phyloP scores from a whole-genome alignment of 805 yeast genomes.

The Saccharomycopsis amapae region DNA sequence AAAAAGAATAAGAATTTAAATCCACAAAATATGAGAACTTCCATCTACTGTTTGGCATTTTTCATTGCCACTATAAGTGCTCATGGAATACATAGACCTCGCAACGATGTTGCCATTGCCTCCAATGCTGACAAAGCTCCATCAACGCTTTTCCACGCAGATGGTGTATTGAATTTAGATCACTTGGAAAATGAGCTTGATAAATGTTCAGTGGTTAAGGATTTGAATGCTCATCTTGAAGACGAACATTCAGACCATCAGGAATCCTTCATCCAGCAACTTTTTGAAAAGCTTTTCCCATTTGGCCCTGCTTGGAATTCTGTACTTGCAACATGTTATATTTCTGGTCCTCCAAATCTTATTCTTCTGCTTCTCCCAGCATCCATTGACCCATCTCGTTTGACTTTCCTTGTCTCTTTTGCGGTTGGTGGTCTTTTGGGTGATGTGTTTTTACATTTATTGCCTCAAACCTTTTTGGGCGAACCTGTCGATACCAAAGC shows the following conservation, averaged over 20 bases:
- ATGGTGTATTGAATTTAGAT: slow-evolving; percentile 40
- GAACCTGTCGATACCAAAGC: slow-evolving; percentile 37
- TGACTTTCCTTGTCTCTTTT: slow-evolving; percentile 55
- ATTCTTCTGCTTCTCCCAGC: slow-evolving; percentile 52
- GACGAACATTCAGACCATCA: slow-evolving; percentile 21
- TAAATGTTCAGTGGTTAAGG: slow-evolving; percentile 35
- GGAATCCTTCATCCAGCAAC: slow-evolving; percentile 30
- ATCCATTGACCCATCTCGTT: slow-evolving; percentile 41
- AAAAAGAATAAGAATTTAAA: too few species aligned
- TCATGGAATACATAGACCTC: too few species aligned
- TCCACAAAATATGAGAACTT: too few species aligned
- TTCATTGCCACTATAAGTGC: too few species aligned
- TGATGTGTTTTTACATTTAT: slow-evolving; percentile 62
- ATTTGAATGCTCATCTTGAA: slow-evolving; percentile 29
- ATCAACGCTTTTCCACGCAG: slow-evolving; percentile 28
- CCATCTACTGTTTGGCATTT: too few species aligned
- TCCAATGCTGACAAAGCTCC: too few species aligned
- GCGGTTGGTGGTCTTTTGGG: slow-evolving; percentile 75
- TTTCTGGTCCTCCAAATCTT: slow-evolving; percentile 59
- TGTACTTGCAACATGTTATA: slow-evolving; percentile 52
- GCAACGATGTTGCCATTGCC: too few species aligned
- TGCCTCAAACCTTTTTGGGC: slow-evolving; percentile 62
- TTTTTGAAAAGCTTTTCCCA: slow-evolving; percentile 41
- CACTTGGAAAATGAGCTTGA: slow-evolving; percentile 27
- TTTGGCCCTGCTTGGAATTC: slow-evolving; percentile 59